Conservation (phyloP, 129 eudicot species). For the Centrapalus pauciflorus region DNA sequence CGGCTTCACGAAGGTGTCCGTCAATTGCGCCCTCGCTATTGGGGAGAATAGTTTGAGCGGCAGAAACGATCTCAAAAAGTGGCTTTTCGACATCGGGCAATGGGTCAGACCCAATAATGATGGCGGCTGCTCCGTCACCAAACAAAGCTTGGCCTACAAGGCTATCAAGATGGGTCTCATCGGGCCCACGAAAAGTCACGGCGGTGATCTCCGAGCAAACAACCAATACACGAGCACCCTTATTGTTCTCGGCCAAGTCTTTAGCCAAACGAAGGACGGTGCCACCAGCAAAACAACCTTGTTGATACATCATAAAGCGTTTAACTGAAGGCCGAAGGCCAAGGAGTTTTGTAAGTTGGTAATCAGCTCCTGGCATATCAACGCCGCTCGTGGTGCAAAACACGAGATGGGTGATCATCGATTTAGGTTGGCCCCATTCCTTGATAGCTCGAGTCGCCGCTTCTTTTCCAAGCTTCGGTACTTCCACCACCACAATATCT, state of each 20-base stretch:
- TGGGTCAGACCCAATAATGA: conserved; percentile 25
- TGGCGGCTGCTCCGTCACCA: conserved; percentile 31
- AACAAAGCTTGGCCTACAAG: conserved; percentile 30
- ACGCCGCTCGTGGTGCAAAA: conserved; percentile 24
- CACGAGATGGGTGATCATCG: conserved; percentile 29
- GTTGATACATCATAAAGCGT: conserved; percentile 27
- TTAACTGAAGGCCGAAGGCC: conserved; percentile 23
- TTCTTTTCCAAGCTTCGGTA: conserved; percentile 29
- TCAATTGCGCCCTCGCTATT: conserved; percentile 24
- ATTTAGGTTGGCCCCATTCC: conserved; percentile 30
- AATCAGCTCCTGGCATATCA: conserved; percentile 37
- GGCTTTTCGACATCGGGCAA: conserved; percentile 15
- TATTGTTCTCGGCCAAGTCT: conserved; percentile 35
- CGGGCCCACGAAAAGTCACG: conserved; percentile 26
- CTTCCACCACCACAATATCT: conserved; percentile 25
- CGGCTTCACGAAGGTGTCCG: conserved; percentile 24
- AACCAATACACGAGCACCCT: conserved; percentile 29
- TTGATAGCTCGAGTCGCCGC: conserved; percentile 21
- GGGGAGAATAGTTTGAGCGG: conserved; percentile 22
- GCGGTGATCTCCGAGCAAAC: conserved; percentile 25
- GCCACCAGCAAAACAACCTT: conserved; percentile 31
- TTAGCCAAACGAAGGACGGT: conserved; percentile 30
- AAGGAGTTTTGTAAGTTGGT: conserved; percentile 22
- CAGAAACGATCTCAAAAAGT: conserved; percentile 19
- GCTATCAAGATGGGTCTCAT: conserved; percentile 21